Evolutionary conservation across 331 rosid species (phyloP).

Genomic region (Acacia concinna): DNA sequence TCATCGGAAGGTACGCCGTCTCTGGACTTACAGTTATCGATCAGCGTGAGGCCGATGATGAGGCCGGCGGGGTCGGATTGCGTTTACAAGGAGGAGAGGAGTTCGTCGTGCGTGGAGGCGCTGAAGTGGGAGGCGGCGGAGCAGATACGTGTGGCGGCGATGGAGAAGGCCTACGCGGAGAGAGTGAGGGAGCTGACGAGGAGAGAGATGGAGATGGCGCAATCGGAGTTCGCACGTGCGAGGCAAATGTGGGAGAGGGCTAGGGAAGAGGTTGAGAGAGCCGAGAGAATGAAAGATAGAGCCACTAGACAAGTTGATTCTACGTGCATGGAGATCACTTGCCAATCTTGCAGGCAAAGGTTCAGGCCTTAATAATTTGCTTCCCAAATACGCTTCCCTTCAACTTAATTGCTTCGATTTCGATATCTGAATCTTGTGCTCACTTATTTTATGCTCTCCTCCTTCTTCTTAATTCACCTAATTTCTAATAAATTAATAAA

Average conservation of each 20-base stretch:
- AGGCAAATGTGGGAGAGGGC: conserved; percentile 96
- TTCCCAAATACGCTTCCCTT: background rate
- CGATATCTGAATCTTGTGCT: background rate
- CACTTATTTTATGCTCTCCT: background rate
- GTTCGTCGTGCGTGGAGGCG: conserved; percentile 46
- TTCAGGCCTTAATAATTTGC: conserved; percentile 49
- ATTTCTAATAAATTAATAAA: background rate
- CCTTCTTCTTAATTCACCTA: background rate
- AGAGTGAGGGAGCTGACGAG: conserved; percentile 83
- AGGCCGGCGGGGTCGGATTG: conserved; percentile 30
- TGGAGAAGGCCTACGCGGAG: conserved; percentile 96
- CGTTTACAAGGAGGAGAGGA: conserved; percentile 14
- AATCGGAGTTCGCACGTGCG: conserved; percentile 85
- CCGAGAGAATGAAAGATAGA: conserved; percentile 78
- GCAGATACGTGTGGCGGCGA: conserved; percentile 83
- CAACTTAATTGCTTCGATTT: background rate
- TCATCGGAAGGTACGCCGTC: conserved; percentile 47
- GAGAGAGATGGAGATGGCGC: conserved; percentile 96
- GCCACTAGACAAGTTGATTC: conserved; percentile 64
- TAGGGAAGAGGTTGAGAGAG: conserved; percentile 76
- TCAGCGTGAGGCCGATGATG: conserved; percentile 61
- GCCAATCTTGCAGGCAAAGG: conserved; percentile 94
- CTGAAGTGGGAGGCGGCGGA: conserved; percentile 95
- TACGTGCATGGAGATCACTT: conserved; percentile 95
- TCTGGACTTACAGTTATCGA: conserved; percentile 80